These are phyloP conservation scores for Helenozyma rhizophorensis DNA, from an alignment of 805 yeast genomes.

Conservation along the genomic window DNA sequence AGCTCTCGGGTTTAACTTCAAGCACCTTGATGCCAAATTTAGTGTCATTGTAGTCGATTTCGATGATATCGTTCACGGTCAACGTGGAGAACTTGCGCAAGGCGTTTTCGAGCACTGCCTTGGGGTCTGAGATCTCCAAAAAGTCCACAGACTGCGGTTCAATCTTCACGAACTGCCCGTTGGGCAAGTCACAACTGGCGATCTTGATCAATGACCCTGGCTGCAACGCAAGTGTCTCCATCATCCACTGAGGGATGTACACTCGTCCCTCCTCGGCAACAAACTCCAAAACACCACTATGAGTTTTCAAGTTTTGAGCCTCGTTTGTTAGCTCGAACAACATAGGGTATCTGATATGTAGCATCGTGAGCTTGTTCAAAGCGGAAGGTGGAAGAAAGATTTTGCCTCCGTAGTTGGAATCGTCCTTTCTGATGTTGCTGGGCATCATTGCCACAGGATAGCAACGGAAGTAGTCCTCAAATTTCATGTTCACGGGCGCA, in stretches of 20 bases:
- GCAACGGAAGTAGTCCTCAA: conserved; percentile 86
- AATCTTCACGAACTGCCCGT: conserved; percentile 84
- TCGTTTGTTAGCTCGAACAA: conserved; percentile 75
- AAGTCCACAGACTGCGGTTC: conserved; percentile 96
- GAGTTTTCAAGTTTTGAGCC: conserved; percentile 56
- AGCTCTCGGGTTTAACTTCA: conserved; percentile 77
- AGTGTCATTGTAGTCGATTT: conserved; percentile 76
- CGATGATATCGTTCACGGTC: conserved; percentile 79
- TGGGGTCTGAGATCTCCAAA: conserved; percentile 90
- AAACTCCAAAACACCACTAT: conserved; percentile 93
- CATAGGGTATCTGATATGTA: conserved; percentile 95
- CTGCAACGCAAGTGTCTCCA: conserved; percentile 63
- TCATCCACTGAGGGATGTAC: conserved; percentile 96
- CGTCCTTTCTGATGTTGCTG: conserved; percentile 63
- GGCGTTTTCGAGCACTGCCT: conserved; percentile 92
- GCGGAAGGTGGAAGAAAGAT: conserved; percentile 93
- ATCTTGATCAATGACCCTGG: conserved; percentile 83
- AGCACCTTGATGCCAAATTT: conserved; percentile 76
- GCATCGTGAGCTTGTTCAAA: conserved; percentile 78
- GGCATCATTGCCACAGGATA: conserved; percentile 92
- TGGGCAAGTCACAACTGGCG: conserved; percentile 71
- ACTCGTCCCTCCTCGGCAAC: conserved; percentile 96
- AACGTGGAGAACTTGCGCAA: conserved; percentile 85
- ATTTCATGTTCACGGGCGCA: conserved; percentile 36
- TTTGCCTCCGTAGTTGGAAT: conserved; percentile 91